Base-by-base conservation (phyloP, 495 filamentous ascomycete genomes). In the Entonaema liquescens region DNA sequence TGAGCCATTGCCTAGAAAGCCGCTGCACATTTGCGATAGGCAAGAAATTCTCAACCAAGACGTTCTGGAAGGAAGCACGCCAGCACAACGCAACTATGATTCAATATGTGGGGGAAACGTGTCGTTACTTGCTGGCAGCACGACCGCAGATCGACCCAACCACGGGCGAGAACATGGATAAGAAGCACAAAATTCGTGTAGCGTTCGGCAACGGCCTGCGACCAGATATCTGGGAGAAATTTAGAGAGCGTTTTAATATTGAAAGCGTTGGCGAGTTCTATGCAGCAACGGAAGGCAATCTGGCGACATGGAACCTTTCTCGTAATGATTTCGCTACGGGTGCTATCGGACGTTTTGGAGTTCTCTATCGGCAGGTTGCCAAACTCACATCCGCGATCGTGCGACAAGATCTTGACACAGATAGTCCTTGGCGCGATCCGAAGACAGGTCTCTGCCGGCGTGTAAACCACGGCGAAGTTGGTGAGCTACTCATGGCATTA, bases 71-170 rank as follows among this genome's bases (percentile, higher is more conserved):
- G 28, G 93, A 97, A 60, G 90, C 91, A 23, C 88, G 91, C 8
- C 84, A 86, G 26, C 87, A 87, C 36, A 77, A 91, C 23, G 90
- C 95, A 28, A 97, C 92, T 0, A 83, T 93, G 21, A 90, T 98
- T 67, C 95, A 98, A 74, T 99, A 99, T 70, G 95, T 99, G 9
- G 95, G 95, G 35, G 95, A 99, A 77, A 97, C 92, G 0, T 93
- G 93, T 65, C 90, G 95, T 2, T 99, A 99, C 77, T 87, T 99
- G 15, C 85, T 98, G 40, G 83, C 92, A 0, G 88, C 89, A 0
- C 88, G 92, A 1, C 86, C 91, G 0, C 80, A 87, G 58, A 77
- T 86, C 26, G 87, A 92, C 68, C 83, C 89, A 3, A 71, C 75
- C 8, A 93, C 89, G 1, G 90, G 90, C 19, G 89, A 91, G 72